phyloP scores from a whole-genome alignment of 129 eudicot species.

The Flaveria trinervia region DNA sequence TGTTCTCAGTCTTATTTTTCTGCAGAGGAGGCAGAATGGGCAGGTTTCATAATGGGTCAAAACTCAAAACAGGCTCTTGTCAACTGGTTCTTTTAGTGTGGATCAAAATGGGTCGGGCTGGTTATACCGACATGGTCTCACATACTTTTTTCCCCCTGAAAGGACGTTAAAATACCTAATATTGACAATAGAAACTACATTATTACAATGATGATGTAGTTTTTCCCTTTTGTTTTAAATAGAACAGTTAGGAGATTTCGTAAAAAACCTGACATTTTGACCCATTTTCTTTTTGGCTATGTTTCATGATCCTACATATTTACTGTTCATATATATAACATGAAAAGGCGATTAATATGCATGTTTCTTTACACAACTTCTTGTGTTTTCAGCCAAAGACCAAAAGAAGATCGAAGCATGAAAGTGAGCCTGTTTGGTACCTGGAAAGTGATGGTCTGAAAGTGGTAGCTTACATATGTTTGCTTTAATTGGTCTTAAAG shows the following conservation, averaged over 20 bases:
- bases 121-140: background rate
- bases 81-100: background rate
- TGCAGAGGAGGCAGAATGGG: background rate
- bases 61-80: too few relatives aligned
- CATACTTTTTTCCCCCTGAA: too few relatives aligned
- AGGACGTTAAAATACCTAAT: background rate
- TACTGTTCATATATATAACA: background rate
- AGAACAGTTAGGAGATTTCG: background rate
- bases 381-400: slow-evolving; percentile 62
- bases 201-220: too few relatives aligned
- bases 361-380: background rate
- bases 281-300: background rate
- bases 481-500: slow-evolving; percentile 31
- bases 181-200: too few relatives aligned
- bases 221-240: background rate
- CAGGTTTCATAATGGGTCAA: background rate
- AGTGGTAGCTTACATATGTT: slow-evolving; percentile 25
- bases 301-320: background rate
- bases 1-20: background rate
- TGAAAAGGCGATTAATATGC: background rate
- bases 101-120: background rate
- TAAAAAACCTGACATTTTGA: background rate
- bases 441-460: slow-evolving; percentile 22
- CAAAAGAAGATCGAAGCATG: slow-evolving; percentile 81
- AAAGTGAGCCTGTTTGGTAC: slow-evolving; percentile 36